Conservation (phyloP, 2,329 filamentous ascomycete genomes). For the Thermoascus crustaceus region DNA sequence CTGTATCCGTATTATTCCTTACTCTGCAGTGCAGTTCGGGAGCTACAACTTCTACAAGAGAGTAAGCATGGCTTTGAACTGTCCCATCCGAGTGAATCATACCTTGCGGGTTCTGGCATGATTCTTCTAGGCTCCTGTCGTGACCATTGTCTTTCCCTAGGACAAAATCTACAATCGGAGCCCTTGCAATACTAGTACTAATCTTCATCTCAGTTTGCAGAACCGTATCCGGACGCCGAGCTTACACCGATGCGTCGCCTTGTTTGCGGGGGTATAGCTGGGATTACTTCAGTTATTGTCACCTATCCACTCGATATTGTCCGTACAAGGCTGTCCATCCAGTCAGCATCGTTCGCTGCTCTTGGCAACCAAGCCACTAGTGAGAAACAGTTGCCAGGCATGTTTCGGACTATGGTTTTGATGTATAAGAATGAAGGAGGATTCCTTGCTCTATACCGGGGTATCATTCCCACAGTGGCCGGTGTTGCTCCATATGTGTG, state of each 20-base stretch:
- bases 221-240: slow-evolving; percentile 63
- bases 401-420: slow-evolving; percentile 71
- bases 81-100: too few relatives aligned
- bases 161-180: too few relatives aligned
- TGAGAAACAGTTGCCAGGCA: slow-evolving; percentile 70
- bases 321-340: slow-evolving; percentile 87
- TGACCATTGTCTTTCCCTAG: too few relatives aligned
- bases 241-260: slow-evolving; percentile 67
- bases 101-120: too few relatives aligned
- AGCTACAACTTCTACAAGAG: slow-evolving; percentile 96
- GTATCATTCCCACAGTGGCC: slow-evolving; percentile 86
- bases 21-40: slow-evolving; percentile 96
- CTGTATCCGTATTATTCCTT: slow-evolving; percentile 95
- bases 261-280: slow-evolving; percentile 82
- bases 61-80: slow-evolving; percentile 56
- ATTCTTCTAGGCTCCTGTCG: too few relatives aligned
- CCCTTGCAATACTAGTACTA: too few relatives aligned
- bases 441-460: slow-evolving; percentile 76
- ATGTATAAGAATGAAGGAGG: slow-evolving; percentile 95
- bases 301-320: slow-evolving; percentile 98
- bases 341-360: slow-evolving; percentile 87
- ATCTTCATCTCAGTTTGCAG: slow-evolving; percentile 54
- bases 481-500: slow-evolving; percentile 88
- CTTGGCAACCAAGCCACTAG: slow-evolving; percentile 53
- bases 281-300: slow-evolving; percentile 87